Percentiles rank a stretch among this genome's conserved stretches.
phyloP scores from a whole-genome alignment of 1,284 basidiomycete genomes.

The Polyporus tsugae region DNA sequence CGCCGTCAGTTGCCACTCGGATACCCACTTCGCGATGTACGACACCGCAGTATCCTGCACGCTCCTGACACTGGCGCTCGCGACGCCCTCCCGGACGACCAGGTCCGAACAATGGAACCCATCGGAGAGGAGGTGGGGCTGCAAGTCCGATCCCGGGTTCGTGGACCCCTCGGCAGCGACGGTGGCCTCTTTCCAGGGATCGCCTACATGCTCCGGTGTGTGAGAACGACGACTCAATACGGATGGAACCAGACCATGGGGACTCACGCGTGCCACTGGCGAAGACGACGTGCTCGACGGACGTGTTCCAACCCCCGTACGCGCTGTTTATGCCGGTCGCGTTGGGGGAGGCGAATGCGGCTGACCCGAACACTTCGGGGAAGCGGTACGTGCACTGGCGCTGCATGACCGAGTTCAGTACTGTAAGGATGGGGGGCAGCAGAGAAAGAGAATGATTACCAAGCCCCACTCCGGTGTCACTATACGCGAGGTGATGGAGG shows the following conservation, averaged over 20 bases:
- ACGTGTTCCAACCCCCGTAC: slow-evolving; percentile 69
- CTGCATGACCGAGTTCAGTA: slow-evolving; percentile 43
- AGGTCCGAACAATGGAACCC: slow-evolving; percentile 75
- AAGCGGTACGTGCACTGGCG: slow-evolving; percentile 68
- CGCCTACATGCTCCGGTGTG: slow-evolving; percentile 48
- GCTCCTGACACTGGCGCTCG: slow-evolving; percentile 55
- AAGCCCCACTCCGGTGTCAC: slow-evolving; percentile 60
- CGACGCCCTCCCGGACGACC: slow-evolving; percentile 44
- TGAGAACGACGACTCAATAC: too few species aligned
- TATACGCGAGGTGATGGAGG: slow-evolving; percentile 63
- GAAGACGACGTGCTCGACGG: slow-evolving; percentile 65
- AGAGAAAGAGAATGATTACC: slow-evolving; percentile 47
- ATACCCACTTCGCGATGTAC: slow-evolving; percentile 29
- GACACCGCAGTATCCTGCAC: slow-evolving; percentile 57
- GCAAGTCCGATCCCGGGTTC: slow-evolving; percentile 53
- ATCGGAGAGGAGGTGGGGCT: slow-evolving; percentile 62
- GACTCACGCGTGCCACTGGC: slow-evolving; percentile 69
- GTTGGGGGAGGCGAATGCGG: slow-evolving; percentile 41
- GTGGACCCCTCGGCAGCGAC: slow-evolving; percentile 59
- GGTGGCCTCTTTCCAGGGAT: slow-evolving; percentile 76
- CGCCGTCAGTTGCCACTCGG: slow-evolving; percentile 24
- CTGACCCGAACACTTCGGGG: slow-evolving; percentile 53
- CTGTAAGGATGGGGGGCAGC: too few species aligned
- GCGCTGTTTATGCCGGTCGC: slow-evolving; percentile 50
- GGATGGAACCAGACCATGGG: too few species aligned